Base-by-base conservation (phyloP, 164 flowering plant species). In the Amborella trichopoda region DNA sequence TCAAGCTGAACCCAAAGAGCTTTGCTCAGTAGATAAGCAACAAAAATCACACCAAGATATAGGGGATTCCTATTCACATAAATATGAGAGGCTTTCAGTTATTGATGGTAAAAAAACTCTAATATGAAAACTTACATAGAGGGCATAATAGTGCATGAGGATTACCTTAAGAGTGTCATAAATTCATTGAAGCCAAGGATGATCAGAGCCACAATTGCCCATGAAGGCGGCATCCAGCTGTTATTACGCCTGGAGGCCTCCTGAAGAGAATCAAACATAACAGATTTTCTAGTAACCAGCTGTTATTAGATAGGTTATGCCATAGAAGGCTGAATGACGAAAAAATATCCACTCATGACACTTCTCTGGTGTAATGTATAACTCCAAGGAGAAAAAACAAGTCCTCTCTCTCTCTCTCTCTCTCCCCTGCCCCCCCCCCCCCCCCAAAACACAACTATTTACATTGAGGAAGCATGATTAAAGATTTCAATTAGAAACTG, bases 221-320 rank as follows among this genome's bases (percentile, higher is more conserved):
- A 89, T 61, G 94, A 83, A 48, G 97, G 97, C 49, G 97, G 97
- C 28, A 89, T 63, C 95, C 94, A 85, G 74, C 81, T 82, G 80
- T 82, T 89, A 46, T 56, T 83, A 30, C 86, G 74, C 63, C 65
- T 85, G 61, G 67, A 64, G 26, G 97, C 95, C 65, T 85, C 97
- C 95, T 89, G 75, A 40, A 59, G 50, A 34, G 19, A 21, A 17
- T n/a, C 17, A 45, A 45, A 2, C 26, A 16, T 26, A 1, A 30
- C 34, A 30, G 13, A 13, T 13, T 30, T 13, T 30, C 36, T 36
- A 46, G n/a, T n/a, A n/a, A n/a, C n/a, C n/a, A n/a, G n/a, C n/a
- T n/a, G n/a, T n/a, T n/a, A n/a, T n/a, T n/a, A n/a, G n/a, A n/a
- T n/a, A n/a, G n/a, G n/a, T n/a, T n/a, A n/a, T n/a, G n/a, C n/a